Percentiles rank a stretch among this genome's conserved stretches.
Evolutionary conservation across 2,329 filamentous ascomycete genomes (phyloP).

Genomic region (Colletotrichum sp.): DNA sequence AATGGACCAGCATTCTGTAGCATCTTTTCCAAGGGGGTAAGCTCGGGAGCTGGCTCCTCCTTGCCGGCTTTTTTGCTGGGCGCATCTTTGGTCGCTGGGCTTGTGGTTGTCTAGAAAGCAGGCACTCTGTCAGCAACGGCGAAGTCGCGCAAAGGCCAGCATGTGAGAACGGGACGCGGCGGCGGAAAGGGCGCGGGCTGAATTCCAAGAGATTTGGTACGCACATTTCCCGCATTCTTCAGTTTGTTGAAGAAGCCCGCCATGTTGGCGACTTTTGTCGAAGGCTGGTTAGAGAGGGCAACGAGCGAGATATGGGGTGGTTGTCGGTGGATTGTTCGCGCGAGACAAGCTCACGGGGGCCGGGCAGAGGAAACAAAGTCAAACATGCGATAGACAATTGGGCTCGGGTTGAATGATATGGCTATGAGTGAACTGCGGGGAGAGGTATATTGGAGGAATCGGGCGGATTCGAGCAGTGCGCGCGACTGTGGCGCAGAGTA

Average conservation of each 20-base stretch:
- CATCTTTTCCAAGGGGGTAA: constrained; percentile 74
- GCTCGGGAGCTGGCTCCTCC: constrained; percentile 61
- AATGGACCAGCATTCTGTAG: constrained; percentile 81
- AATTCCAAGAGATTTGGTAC: constrained; percentile 32
- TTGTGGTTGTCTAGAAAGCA: constrained; percentile 46
- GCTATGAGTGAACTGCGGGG: not conserved
- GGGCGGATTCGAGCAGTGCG: not conserved
- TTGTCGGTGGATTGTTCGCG: constrained; percentile 30
- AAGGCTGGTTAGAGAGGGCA: not conserved
- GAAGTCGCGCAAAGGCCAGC: constrained; percentile 1
- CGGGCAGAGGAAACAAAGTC: not conserved
- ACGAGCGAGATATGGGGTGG: not conserved
- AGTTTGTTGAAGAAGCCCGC: constrained; percentile 65
- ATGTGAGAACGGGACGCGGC: not conserved
- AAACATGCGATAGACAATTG: constrained; percentile 20
- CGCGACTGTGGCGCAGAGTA: constrained; percentile 12
- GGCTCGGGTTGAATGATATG: not conserved
- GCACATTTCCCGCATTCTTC: constrained; percentile 59
- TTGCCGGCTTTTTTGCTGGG: constrained; percentile 62
- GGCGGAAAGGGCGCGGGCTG: not conserved
- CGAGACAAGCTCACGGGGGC: constrained; percentile 36
- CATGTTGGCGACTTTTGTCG: constrained; percentile 42
- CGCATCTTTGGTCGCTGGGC: constrained; percentile 49
- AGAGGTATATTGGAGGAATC: not conserved
- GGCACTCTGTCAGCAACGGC: constrained; percentile 27